phyloP scores from a whole-genome alignment of 2,329 filamentous ascomycete species.

The Capronia americana region DNA sequence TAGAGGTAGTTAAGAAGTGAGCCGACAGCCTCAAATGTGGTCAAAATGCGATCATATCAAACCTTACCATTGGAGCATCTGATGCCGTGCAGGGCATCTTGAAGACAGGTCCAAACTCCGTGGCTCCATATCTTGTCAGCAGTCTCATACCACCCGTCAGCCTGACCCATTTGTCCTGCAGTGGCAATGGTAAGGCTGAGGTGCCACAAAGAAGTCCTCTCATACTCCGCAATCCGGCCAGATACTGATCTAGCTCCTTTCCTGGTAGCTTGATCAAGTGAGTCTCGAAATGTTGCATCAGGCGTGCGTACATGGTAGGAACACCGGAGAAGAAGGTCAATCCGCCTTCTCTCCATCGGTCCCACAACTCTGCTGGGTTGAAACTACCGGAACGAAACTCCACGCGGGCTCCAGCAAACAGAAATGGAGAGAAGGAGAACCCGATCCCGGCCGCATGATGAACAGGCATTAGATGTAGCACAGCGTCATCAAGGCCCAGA shows the following conservation, averaged over 20 bases:
- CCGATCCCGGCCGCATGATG: conserved; percentile 41
- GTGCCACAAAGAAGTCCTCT: conserved; percentile 44
- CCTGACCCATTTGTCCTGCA: conserved; percentile 57
- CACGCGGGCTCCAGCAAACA: conserved; percentile 48
- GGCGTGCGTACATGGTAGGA: conserved; percentile 50
- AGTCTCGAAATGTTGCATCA: conserved; percentile 44
- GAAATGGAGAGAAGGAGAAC: conserved; percentile 46
- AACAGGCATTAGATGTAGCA: conserved; percentile 46
- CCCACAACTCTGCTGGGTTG: conserved; percentile 47
- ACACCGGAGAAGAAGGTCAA: conserved; percentile 49
- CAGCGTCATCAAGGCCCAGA: conserved; percentile 40
- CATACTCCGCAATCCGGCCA: conserved; percentile 46
- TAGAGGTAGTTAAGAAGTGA: not conserved
- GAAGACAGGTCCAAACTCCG: conserved; percentile 52
- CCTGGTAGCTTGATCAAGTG: conserved; percentile 30
- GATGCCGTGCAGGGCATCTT: conserved; percentile 45
- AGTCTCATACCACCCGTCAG: conserved; percentile 49
- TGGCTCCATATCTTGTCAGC: conserved; percentile 52
- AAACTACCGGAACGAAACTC: conserved; percentile 51
- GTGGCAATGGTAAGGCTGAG: conserved; percentile 55
- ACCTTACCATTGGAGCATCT: conserved; percentile 27
- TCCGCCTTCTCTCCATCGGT: conserved; percentile 44
- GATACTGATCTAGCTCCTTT: conserved; percentile 46
- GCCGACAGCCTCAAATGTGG: too few species aligned
- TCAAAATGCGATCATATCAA: too few species aligned